These are phyloP conservation scores for Plasmodium chabaudi DNA, from an alignment of 169 alveolate species.

Conservation along the genomic window DNA sequence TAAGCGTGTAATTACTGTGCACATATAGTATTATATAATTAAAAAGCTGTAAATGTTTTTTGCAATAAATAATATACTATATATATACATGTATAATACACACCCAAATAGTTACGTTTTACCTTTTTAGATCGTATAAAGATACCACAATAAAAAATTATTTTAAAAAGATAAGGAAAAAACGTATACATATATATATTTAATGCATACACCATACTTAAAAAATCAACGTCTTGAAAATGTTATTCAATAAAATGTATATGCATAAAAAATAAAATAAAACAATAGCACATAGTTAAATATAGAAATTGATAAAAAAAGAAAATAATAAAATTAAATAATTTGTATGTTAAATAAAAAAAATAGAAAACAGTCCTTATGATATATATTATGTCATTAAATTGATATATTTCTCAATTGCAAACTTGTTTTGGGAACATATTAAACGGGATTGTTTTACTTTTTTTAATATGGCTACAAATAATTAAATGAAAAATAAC, in stretches of 20 bases:
- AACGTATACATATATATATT: background rate
- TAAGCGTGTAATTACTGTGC: no score
- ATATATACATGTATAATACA: background rate
- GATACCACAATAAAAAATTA: background rate
- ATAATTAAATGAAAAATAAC: background rate
- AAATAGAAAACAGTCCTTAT: background rate
- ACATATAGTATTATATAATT: no score
- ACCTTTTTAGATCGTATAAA: background rate
- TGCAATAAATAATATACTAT: background rate
- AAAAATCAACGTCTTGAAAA: conserved; percentile 4
- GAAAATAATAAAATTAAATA: conserved; percentile 2
- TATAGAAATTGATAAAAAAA: background rate
- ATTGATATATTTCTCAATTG: background rate
- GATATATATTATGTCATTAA: conserved; percentile 4
- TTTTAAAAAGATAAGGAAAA: background rate
- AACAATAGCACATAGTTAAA: background rate
- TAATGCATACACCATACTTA: background rate
- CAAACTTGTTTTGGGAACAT: background rate
- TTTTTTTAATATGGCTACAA: background rate
- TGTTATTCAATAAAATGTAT: background rate
- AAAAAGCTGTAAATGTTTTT: background rate
- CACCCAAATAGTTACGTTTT: background rate
- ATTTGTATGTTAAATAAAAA: background rate
- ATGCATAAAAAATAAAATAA: conserved; percentile 1
- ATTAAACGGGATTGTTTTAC: background rate